A percentile compares a stretch with the other conserved stretches of the same genome.
Conservation (phyloP, 805 yeast genomes). For the Myxozyma neotropica region DNA sequence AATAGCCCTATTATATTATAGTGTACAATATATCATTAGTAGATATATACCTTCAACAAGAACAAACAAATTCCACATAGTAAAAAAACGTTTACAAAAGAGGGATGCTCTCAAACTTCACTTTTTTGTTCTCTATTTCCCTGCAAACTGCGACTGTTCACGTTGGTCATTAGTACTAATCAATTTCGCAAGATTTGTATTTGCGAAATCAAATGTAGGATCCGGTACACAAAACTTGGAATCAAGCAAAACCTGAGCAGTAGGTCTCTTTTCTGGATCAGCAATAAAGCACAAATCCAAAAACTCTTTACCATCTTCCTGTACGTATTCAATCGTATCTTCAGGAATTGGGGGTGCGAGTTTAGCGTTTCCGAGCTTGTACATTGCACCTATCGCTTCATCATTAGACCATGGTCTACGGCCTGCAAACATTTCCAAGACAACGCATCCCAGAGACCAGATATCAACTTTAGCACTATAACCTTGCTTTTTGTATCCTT, state of each 20-base stretch:
- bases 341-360: conserved; percentile 95
- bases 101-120: not conserved
- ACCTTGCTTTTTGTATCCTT: conserved; percentile 85
- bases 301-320: conserved; percentile 67
- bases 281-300: conserved; percentile 72
- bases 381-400: conserved; percentile 93
- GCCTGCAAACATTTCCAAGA: conserved; percentile 96
- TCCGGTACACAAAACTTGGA: conserved; percentile 38
- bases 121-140: not conserved
- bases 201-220: conserved; percentile 51
- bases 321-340: conserved; percentile 69
- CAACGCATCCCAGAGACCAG: conserved; percentile 98
- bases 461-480: conserved; percentile 97
- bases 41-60: not conserved
- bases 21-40: not conserved
- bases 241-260: conserved; percentile 65
- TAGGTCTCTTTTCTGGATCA: conserved; percentile 85
- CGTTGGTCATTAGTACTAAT: conserved; percentile 49
- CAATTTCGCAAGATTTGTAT: conserved; percentile 58
- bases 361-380: conserved; percentile 80
- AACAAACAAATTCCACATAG: not conserved
- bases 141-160: conserved; percentile 16
- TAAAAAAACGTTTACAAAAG: not conserved
- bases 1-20: not conserved
- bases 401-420: conserved; percentile 96